Conservation (phyloP, 208 protist genomes). For the Acanthamoeba lenticulata region DNA sequence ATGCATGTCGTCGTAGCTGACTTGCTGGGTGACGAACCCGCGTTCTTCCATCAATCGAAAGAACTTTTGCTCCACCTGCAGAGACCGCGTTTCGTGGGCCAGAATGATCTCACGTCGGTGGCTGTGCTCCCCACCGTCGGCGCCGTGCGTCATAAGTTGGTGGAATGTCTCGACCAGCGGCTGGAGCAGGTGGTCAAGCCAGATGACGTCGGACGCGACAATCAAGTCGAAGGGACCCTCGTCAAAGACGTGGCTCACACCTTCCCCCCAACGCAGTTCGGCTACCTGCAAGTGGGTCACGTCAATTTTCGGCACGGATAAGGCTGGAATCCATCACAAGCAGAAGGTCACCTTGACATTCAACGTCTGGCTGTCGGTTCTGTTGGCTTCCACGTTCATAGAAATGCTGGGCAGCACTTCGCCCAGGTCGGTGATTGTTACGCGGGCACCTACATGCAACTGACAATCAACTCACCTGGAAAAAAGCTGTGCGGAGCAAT, state of each 20-base stretch:
- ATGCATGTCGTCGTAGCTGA: conserved; percentile 52
- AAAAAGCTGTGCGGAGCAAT: neutral
- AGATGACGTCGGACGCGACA: conserved; percentile 60
- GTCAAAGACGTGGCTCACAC: neutral
- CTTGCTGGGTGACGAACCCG: neutral
- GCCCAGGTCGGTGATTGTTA: conserved; percentile 31
- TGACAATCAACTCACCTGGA: neutral
- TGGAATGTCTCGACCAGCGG: conserved; percentile 43
- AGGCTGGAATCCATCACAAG: neutral
- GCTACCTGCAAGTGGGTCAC: neutral
- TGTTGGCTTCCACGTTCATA: conserved; percentile 44
- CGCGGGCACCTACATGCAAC: neutral
- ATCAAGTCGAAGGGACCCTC: conserved; percentile 38
- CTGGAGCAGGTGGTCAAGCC: conserved; percentile 37
- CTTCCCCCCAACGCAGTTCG: conserved; percentile 33
- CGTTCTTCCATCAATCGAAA: neutral
- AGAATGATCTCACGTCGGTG: conserved; percentile 35
- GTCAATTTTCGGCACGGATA: neutral
- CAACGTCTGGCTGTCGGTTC: neutral
- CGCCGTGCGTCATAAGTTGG: neutral
- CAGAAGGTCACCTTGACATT: neutral
- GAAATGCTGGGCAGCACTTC: conserved; percentile 53
- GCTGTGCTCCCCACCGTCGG: neutral
- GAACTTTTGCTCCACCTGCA: conserved; percentile 54
- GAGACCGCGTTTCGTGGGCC: conserved; percentile 55